These are phyloP conservation scores for Beta vulgaris DNA, from an alignment of 148 eudicot species.

Conservation along the genomic window DNA sequence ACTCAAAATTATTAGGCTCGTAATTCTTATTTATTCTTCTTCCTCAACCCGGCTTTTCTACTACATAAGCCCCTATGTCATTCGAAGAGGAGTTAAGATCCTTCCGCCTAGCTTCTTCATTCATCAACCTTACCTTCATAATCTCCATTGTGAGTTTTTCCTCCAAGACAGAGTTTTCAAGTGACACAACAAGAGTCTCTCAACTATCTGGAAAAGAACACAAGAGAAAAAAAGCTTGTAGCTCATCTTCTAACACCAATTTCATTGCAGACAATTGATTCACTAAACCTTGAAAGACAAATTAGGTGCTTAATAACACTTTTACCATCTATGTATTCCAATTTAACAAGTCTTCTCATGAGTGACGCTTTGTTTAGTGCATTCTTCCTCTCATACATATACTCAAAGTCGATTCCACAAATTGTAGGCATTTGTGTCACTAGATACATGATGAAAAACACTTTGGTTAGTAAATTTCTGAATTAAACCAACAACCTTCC, in stretches of 20 bases:
- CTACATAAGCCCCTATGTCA: neutral
- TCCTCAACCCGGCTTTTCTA: neutral
- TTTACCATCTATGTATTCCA: neutral
- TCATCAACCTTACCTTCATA: neutral
- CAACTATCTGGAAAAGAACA: neutral
- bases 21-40: neutral
- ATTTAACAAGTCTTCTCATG: neutral
- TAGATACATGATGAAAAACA: neutral
- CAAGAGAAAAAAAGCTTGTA: neutral
- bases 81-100: neutral
- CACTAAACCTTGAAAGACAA: neutral
- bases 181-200: slow-evolving; percentile 4
- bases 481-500: too few species aligned
- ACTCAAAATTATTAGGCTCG: neutral
- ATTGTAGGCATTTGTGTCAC: neutral
- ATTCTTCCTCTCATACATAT: neutral
- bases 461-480: too few species aligned
- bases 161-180: neutral
- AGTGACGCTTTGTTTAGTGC: neutral
- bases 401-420: neutral
- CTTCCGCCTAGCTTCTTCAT: neutral
- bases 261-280: neutral
- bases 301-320: neutral
- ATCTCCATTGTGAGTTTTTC: neutral
- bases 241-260: neutral